Conservation (phyloP, 2,329 filamentous ascomycete species). For the Sporothrix brasiliensis region DNA sequence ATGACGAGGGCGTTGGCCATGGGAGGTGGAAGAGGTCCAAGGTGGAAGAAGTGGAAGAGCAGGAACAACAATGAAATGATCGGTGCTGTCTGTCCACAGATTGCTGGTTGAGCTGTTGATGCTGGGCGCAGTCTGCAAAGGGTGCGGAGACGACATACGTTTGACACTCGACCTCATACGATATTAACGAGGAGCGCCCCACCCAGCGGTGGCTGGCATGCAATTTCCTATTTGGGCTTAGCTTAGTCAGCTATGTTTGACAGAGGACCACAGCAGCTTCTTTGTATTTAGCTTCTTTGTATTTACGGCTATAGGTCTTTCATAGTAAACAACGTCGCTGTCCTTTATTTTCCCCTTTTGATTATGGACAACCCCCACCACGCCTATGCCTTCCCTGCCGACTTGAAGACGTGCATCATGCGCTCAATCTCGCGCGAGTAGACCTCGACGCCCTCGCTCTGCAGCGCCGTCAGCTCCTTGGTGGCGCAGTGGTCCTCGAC, state of each 20-base stretch:
- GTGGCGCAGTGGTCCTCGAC: slow-evolving; percentile 1
- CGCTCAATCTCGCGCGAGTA: slow-evolving; percentile 21
- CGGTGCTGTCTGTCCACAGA: background rate
- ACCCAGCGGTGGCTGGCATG: background rate
- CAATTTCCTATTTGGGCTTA: slow-evolving; percentile 11
- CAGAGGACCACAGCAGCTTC: no score
- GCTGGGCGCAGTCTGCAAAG: background rate
- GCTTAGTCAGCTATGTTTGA: background rate
- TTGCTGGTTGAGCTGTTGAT: background rate
- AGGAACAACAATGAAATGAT: background rate
- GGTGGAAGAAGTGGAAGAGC: background rate
- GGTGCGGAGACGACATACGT: no score
- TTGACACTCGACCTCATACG: no score
- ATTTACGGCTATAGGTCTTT: no score
- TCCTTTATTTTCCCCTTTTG: no score
- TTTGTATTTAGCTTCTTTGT: no score
- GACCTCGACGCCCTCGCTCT: slow-evolving; percentile 14
- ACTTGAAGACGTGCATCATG: slow-evolving; percentile 26
- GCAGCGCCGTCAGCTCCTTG: slow-evolving; percentile 10
- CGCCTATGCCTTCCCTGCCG: slow-evolving; percentile 12
- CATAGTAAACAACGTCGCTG: no score
- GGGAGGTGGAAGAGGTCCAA: background rate
- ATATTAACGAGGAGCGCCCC: no score
- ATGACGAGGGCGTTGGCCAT: slow-evolving; percentile 27
- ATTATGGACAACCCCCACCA: no score